These are phyloP conservation scores for Cystoderma amianthinum DNA, from an alignment of 768 basidiomycete genomes.

Conservation along the genomic window DNA sequence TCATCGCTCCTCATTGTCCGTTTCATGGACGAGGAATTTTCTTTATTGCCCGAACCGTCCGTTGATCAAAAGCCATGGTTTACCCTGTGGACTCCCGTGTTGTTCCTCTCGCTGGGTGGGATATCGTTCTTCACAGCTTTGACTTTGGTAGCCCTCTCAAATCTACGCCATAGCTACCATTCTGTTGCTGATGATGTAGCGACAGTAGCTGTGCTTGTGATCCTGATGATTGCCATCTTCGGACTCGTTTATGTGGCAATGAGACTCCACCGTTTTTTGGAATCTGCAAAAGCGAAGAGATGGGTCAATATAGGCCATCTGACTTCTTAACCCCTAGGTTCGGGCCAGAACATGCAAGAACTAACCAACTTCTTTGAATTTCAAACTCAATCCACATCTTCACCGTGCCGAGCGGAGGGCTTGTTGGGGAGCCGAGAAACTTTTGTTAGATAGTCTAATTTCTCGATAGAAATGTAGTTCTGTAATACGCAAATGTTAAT, in stretches of 20 bases:
- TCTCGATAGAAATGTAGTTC: too few relatives aligned
- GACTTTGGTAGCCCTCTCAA: neutral
- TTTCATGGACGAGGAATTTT: neutral
- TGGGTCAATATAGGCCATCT: too few relatives aligned
- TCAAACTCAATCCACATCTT: too few relatives aligned
- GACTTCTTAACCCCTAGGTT: neutral
- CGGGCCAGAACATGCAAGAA: neutral
- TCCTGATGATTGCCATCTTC: neutral
- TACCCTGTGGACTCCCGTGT: neutral
- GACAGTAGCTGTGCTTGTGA: neutral
- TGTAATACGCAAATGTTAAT: too few relatives aligned
- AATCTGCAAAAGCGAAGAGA: neutral
- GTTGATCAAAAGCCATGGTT: neutral
- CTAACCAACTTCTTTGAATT: neutral
- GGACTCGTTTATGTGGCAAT: neutral
- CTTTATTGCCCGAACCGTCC: neutral
- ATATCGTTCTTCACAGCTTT: neutral
- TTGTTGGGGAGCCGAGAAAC: too few relatives aligned
- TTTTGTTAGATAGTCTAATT: too few relatives aligned
- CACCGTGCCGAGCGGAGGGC: too few relatives aligned
- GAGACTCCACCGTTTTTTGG: neutral
- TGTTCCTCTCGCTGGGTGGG: neutral
- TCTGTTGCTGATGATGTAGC: too few relatives aligned
- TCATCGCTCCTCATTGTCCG: too few relatives aligned
- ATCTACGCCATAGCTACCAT: neutral